These are phyloP conservation scores for Exophiala alcalophila DNA, from an alignment of 2,329 filamentous ascomycete species.

Conservation along the genomic window DNA sequence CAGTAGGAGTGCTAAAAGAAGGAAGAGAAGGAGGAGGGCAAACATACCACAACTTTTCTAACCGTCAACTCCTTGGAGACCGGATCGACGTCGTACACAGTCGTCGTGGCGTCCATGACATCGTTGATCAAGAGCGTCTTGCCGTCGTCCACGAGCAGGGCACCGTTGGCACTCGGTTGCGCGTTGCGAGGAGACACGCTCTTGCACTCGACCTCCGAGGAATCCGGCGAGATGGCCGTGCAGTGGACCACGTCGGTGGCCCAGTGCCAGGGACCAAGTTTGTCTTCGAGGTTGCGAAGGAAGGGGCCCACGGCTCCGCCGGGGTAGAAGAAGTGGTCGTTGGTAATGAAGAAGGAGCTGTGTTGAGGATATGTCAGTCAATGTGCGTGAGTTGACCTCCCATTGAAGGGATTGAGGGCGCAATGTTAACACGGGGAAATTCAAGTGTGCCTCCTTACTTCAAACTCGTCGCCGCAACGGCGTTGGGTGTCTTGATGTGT, in stretches of 20 bases:
- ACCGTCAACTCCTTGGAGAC: conserved; percentile 15
- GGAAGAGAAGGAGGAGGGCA: neutral
- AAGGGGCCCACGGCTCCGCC: conserved; percentile 12
- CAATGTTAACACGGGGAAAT: neutral
- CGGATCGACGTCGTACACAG: conserved; percentile 21
- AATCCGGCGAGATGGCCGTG: neutral
- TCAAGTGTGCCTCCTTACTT: conserved; percentile 7
- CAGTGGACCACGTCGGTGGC: conserved; percentile 20
- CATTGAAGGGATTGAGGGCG: neutral
- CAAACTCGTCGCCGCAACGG: conserved; percentile 15
- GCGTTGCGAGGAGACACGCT: conserved; percentile 14
- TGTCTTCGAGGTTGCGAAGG: conserved; percentile 16
- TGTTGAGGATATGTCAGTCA: neutral
- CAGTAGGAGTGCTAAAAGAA: neutral
- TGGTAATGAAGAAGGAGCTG: conserved; percentile 25
- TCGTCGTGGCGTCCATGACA: conserved; percentile 18
- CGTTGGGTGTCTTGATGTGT: conserved; percentile 23
- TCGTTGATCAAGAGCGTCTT: conserved; percentile 22
- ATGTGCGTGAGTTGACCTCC: neutral
- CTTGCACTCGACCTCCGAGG: conserved; percentile 15
- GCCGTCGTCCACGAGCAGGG: conserved; percentile 19
- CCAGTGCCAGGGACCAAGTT: conserved; percentile 22
- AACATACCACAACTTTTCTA: conserved; percentile 19
- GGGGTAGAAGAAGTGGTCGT: conserved; percentile 24
- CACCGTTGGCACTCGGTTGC: conserved; percentile 23